A percentile compares a stretch with the other conserved stretches of the same genome.
Conservation (phyloP, 2,329 filamentous ascomycete genomes). For the Aspergillus puulaauensis region DNA sequence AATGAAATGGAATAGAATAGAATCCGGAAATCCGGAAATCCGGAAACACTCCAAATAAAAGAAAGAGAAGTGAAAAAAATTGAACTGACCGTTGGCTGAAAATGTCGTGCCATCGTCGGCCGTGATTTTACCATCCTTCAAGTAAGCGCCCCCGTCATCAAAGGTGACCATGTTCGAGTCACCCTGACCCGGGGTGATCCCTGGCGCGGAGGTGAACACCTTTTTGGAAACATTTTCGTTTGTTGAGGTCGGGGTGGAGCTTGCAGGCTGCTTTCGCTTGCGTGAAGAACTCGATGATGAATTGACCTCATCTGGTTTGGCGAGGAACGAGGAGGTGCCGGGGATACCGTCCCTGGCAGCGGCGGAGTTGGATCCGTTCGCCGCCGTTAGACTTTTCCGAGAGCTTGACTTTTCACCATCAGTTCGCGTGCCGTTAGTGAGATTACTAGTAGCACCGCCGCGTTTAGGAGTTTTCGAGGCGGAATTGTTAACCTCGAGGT, state of each 20-base stretch:
- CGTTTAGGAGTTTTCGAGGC: conserved; percentile 34
- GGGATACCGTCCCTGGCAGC: conserved; percentile 51
- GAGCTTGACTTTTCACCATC: conserved; percentile 43
- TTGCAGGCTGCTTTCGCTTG: conserved; percentile 76
- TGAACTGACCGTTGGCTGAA: conserved; percentile 74
- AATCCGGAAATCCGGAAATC: background rate
- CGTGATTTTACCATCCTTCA: conserved; percentile 74
- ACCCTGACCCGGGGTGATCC: conserved; percentile 30
- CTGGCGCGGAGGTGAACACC: conserved; percentile 37
- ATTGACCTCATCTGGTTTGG: conserved; percentile 46
- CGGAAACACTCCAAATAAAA: conserved; percentile 10
- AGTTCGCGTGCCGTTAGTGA: conserved; percentile 32
- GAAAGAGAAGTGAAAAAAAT: conserved; percentile 9
- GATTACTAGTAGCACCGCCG: conserved; percentile 24
- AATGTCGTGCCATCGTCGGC: conserved; percentile 89
- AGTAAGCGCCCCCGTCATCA: conserved; percentile 65
- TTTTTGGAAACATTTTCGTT: conserved; percentile 34
- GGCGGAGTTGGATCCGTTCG: conserved; percentile 30
- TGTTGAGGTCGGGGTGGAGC: conserved; percentile 33
- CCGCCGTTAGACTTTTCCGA: conserved; percentile 40
- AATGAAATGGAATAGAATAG: no score
- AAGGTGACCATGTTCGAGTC: conserved; percentile 90
- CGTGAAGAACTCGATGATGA: conserved; percentile 58
- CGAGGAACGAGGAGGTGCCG: conserved; percentile 59
- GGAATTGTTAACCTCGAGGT: conserved; percentile 64